phyloP scores from a whole-genome alignment of 2,329 filamentous ascomycete species.

The Penicillium sp. region DNA sequence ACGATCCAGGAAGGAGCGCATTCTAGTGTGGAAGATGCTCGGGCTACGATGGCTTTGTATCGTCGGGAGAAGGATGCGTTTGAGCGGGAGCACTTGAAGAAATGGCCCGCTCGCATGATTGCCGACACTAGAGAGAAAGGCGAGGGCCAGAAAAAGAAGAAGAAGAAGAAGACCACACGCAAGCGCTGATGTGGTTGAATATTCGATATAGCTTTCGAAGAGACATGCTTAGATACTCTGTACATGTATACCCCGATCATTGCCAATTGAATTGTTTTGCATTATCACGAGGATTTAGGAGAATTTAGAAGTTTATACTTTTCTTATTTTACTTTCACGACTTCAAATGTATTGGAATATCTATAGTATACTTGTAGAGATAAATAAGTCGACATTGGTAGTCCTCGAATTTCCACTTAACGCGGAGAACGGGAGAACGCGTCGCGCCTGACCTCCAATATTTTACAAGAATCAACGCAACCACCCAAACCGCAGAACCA shows the following conservation, averaged over 20 bases:
- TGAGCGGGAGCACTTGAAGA: slow-evolving; percentile 73
- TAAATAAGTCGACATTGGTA: background rate
- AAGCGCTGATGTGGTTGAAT: slow-evolving; percentile 37
- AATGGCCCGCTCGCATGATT: slow-evolving; percentile 52
- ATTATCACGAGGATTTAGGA: background rate
- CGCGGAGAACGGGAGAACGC: slow-evolving; percentile 30
- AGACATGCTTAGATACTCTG: slow-evolving; percentile 14
- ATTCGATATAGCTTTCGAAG: slow-evolving; percentile 7
- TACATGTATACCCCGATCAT: slow-evolving; percentile 25
- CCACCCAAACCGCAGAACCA: background rate
- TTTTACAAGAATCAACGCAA: slow-evolving; percentile 3
- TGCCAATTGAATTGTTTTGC: slow-evolving; percentile 15
- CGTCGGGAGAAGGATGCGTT: slow-evolving; percentile 79
- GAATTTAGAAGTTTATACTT: background rate
- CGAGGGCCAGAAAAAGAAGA: slow-evolving; percentile 45
- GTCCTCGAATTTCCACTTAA: slow-evolving; percentile 25
- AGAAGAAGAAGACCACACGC: slow-evolving; percentile 44
- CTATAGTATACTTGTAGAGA: background rate
- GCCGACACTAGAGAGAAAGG: slow-evolving; percentile 34
- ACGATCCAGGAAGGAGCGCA: slow-evolving; percentile 61
- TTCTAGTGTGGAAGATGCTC: slow-evolving; percentile 70
- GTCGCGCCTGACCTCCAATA: slow-evolving; percentile 26
- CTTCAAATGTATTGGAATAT: background rate
- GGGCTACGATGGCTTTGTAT: slow-evolving; percentile 87
- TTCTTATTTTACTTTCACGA: too few species aligned